Evolutionary conservation across 2,329 filamentous ascomycete species (phyloP).

Genomic region (Aotearoamyces nothofagi): DNA sequence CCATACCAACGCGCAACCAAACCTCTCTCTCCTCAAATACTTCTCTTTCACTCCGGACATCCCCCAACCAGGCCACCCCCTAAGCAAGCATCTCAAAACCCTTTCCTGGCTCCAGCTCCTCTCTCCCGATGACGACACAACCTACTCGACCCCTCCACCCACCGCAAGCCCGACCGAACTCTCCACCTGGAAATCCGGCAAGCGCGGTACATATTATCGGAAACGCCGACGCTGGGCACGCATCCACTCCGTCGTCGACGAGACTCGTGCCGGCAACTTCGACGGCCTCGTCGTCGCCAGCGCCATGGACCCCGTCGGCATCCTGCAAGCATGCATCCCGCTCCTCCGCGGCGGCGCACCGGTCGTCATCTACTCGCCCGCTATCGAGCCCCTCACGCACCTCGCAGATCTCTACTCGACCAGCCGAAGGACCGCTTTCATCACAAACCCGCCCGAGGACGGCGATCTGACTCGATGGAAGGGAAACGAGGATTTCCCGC

Average conservation of each 20-base stretch:
- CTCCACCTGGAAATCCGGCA: constrained; percentile 61
- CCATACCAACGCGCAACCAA: constrained; percentile 73
- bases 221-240: constrained; percentile 75
- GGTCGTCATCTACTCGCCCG: constrained; percentile 72
- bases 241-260: constrained; percentile 56
- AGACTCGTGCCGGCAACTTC: constrained; percentile 61
- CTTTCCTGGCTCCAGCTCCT: constrained; percentile 89
- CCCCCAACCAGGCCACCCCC: constrained; percentile 54
- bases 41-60: constrained; percentile 68
- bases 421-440: constrained; percentile 62
- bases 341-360: constrained; percentile 71
- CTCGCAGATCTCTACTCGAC: constrained; percentile 78
- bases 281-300: constrained; percentile 72
- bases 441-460: constrained; percentile 31
- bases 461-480: constrained; percentile 39
- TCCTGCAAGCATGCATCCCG: constrained; percentile 63
- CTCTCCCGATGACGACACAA: constrained; percentile 56
- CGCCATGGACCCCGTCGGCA: constrained; percentile 63
- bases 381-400: constrained; percentile 61
- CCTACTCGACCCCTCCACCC: constrained; percentile 53
- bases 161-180: constrained; percentile 44
- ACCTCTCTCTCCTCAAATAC: constrained; percentile 75
- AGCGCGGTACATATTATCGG: constrained; percentile 72
- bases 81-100: constrained; percentile 66
- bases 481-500: constrained; percentile 61